These are phyloP conservation scores for Acacia confusa DNA, from an alignment of 306 rosid species.

Conservation along the genomic window DNA sequence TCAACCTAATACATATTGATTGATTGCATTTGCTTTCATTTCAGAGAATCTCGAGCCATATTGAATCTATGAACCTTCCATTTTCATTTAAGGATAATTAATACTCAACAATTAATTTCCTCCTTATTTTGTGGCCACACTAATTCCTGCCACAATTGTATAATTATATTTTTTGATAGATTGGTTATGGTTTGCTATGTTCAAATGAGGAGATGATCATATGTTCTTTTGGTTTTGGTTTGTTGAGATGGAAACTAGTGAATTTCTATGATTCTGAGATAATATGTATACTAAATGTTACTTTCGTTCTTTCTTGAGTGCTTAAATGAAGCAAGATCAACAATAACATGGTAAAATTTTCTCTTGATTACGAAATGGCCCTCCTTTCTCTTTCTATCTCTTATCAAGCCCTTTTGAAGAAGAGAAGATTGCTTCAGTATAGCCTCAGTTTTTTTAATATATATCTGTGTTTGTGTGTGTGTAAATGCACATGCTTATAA, in stretches of 20 bases:
- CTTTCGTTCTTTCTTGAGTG: background rate
- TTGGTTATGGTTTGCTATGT: background rate
- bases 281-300: background rate
- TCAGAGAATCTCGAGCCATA: background rate
- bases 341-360: background rate
- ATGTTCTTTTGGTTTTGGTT: background rate
- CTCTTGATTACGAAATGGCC: background rate
- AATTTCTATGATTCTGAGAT: background rate
- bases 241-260: background rate
- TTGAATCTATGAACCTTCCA: slow-evolving; percentile 3
- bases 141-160: background rate
- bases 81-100: slow-evolving; percentile 11
- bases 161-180: background rate
- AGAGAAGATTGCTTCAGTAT: background rate
- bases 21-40: slow-evolving; percentile 17
- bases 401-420: background rate
- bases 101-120: background rate
- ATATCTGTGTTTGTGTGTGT: background rate
- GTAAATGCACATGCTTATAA: background rate
- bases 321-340: background rate
- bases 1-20: slow-evolving; percentile 6
- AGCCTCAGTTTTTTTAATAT: background rate
- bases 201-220: background rate
- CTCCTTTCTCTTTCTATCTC: background rate
- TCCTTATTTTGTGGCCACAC: background rate